Percentiles rank a stretch among this genome's conserved stretches.
These are phyloP conservation scores for Phyllachora maydis DNA, from an alignment of 2,329 filamentous ascomycete species.

Conservation along the genomic window DNA sequence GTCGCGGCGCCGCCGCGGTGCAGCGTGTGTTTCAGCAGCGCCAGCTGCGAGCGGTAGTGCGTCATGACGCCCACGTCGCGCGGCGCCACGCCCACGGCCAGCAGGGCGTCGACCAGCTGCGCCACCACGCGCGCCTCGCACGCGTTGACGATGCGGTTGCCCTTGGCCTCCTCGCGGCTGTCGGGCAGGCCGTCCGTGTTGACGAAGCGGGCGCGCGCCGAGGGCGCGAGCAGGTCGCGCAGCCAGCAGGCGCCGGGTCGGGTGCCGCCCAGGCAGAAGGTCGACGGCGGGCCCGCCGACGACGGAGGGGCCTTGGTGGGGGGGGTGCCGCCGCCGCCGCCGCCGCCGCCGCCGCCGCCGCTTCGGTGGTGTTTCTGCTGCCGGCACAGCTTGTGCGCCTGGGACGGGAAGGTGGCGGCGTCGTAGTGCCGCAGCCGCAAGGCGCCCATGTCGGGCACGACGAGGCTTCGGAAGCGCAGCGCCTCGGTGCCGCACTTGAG, in stretches of 20 bases:
- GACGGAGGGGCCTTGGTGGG: slow-evolving; percentile 8
- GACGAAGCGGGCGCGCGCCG: slow-evolving; percentile 62
- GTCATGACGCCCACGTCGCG: slow-evolving; percentile 84
- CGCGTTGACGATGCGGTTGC: slow-evolving; percentile 73
- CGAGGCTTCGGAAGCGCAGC: slow-evolving; percentile 48
- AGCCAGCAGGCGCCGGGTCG: slow-evolving; percentile 54
- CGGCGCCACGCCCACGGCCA: slow-evolving; percentile 54
- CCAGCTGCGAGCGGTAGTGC: slow-evolving; percentile 84
- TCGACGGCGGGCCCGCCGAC: no score
- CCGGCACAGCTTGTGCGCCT: slow-evolving; percentile 2
- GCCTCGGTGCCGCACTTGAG: slow-evolving; percentile 72
- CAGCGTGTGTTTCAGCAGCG: slow-evolving; percentile 56
- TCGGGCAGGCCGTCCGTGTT: slow-evolving; percentile 63
- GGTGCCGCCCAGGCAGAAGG: slow-evolving; percentile 32
- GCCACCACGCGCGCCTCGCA: slow-evolving; percentile 60
- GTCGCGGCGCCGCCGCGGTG: slow-evolving; percentile 7
- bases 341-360: no score
- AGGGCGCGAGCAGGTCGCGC: slow-evolving; percentile 44
- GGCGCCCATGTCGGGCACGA: slow-evolving; percentile 42
- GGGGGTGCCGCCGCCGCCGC: background rate
- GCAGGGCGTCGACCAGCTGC: slow-evolving; percentile 62
- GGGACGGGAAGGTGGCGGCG: slow-evolving; percentile 20
- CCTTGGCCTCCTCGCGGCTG: slow-evolving; percentile 52
- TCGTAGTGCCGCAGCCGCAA: slow-evolving; percentile 40
- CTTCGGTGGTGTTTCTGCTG: no score